Conservation (phyloP, 495 filamentous ascomycete species). For the Podospora anserina region DNA sequence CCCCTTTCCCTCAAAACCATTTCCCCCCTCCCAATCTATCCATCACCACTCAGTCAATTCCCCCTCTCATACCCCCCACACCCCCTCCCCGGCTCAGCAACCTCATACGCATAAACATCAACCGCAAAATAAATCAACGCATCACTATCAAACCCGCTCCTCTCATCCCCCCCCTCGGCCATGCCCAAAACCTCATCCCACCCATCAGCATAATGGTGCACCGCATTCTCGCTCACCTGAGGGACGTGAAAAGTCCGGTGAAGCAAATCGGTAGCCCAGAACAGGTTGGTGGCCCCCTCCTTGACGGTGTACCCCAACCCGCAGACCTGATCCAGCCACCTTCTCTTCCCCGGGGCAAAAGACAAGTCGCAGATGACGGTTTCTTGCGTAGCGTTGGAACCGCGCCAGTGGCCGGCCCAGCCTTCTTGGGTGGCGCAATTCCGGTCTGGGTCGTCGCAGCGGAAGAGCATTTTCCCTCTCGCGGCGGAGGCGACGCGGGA, state of each 20-base stretch:
- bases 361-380: constrained; percentile 61
- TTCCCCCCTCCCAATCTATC: too few species aligned
- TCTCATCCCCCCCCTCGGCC: constrained; percentile 37
- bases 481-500: constrained; percentile 49
- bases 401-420: constrained; percentile 60
- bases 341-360: constrained; percentile 40
- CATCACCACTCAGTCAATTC: not conserved
- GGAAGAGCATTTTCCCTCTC: constrained; percentile 47
- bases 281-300: constrained; percentile 44
- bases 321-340: constrained; percentile 51
- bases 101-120: constrained; percentile 54
- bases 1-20: too few species aligned
- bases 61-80: constrained; percentile 44
- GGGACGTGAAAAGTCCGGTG: constrained; percentile 57
- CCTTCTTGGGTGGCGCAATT: constrained; percentile 53
- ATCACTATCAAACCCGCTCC: constrained; percentile 51
- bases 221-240: constrained; percentile 47
- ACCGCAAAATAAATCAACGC: constrained; percentile 57
- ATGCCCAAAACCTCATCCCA: constrained; percentile 49
- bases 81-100: constrained; percentile 51
- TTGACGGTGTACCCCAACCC: constrained; percentile 52
- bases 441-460: constrained; percentile 57
- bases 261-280: constrained; percentile 56
- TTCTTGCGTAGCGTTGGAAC: constrained; percentile 53
- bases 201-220: constrained; percentile 56